Evolutionary conservation across 495 filamentous ascomycete species (phyloP).

Genomic region (Penicillium flavigenum): DNA sequence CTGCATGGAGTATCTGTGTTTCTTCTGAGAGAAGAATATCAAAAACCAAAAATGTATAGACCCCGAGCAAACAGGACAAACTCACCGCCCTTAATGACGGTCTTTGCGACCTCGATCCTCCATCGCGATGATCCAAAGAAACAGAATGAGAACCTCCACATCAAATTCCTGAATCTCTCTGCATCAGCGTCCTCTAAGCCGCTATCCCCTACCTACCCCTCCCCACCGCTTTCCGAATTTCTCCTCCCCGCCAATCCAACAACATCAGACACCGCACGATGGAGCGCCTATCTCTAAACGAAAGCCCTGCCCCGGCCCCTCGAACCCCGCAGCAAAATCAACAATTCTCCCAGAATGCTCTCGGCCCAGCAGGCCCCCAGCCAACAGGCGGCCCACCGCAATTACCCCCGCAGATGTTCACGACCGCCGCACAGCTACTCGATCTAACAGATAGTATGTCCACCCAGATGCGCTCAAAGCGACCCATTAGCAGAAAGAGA

Average conservation of each 20-base stretch:
- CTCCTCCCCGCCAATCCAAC: slow-evolving; percentile 12
- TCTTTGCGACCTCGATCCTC: slow-evolving; percentile 6
- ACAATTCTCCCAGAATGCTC: slow-evolving; percentile 23
- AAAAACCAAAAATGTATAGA: neutral
- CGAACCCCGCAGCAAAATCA: slow-evolving; percentile 29
- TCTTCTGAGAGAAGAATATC: neutral
- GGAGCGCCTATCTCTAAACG: slow-evolving; percentile 46
- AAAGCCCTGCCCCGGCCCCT: slow-evolving; percentile 32
- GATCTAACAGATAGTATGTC: slow-evolving; percentile 91
- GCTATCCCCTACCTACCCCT: slow-evolving; percentile 8
- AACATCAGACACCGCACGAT: slow-evolving; percentile 24
- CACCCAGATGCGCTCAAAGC: neutral
- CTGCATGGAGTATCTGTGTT: neutral
- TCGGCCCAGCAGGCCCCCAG: slow-evolving; percentile 26
- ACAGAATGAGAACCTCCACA: slow-evolving; percentile 6
- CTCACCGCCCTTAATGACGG: slow-evolving; percentile 25
- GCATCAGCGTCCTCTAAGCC: neutral
- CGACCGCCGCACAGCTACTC: slow-evolving; percentile 89
- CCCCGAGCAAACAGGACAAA: slow-evolving; percentile 24
- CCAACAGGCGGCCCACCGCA: slow-evolving; percentile 46
- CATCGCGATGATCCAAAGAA: neutral
- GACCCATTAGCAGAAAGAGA: neutral
- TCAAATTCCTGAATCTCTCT: neutral
- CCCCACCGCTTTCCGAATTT: slow-evolving; percentile 6
- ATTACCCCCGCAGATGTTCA: slow-evolving; percentile 85